These are phyloP conservation scores for Afroboletus lepidellus DNA, from an alignment of 1,284 basidiomycete species.

Conservation along the genomic window DNA sequence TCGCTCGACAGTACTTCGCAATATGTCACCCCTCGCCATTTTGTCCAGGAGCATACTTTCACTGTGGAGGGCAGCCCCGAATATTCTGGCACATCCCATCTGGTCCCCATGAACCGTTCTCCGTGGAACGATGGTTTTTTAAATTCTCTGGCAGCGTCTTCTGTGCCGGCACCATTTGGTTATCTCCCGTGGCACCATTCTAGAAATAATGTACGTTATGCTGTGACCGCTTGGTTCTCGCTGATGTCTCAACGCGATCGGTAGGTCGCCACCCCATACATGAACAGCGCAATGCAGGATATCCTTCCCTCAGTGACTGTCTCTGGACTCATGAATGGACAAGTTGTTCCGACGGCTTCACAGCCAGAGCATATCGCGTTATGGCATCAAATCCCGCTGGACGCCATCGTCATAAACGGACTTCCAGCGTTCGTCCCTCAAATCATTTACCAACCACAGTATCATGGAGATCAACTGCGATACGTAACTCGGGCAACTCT, in stretches of 20 bases:
- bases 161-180: neutral
- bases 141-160: neutral
- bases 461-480: slow-evolving; percentile 61
- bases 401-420: slow-evolving; percentile 22
- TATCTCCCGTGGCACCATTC: neutral
- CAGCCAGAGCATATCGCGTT: neutral
- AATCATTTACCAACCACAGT: slow-evolving; percentile 63
- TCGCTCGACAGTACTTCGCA: neutral
- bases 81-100: neutral
- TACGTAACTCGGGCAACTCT: slow-evolving; percentile 68
- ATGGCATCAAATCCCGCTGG: neutral
- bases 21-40: neutral
- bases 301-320: neutral
- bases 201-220: neutral
- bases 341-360: neutral
- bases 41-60: too few relatives aligned
- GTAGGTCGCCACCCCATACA: neutral
- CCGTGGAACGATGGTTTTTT: neutral
- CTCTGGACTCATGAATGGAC: neutral
- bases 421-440: slow-evolving; percentile 56
- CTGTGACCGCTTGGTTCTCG: neutral
- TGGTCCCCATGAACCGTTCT: neutral
- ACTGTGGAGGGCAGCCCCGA: neutral
- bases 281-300: too few relatives aligned
- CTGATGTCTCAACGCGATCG: neutral